Evolutionary conservation across 345 rosid genomes (phyloP), one percentile per base, ranked within the genome.

Genomic region (Brassica nigra): DNA sequence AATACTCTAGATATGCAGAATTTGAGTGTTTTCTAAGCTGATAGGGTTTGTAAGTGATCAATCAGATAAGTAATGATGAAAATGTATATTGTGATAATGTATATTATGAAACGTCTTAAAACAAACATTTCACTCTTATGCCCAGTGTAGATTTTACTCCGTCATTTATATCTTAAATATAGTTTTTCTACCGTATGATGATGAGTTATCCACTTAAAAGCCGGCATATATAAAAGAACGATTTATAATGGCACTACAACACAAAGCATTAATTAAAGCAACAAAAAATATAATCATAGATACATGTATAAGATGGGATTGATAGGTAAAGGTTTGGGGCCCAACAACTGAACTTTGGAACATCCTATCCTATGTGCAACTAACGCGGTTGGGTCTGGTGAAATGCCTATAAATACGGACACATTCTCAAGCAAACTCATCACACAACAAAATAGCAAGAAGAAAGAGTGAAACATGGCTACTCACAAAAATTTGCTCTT

Each of bases 341-440:
- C 77, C 68, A 79, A 47, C 39, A 34, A 44, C 55, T 73, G 78
- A 47, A 31, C 73, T 67, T n/a, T 59, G 6, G 6, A 63, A 73
- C 27, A 73, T 59, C 73, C 27, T 39, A 18, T 72, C 61, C 3
- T 64, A 44, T 73, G 69, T 59, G 78, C 58, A 61, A 73, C 64
- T 15, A 47, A 73, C 82, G 74, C 78, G 78, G 78, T 61, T 79
- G 65, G 63, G 28, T 67, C 65, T 67, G 64, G 62, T 67, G 74
- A 73, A 9, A 73, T 59, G 74, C 65, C 64, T 79, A 79, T 67
- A 79, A 73, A 79, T 79, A 79, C 34, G 14, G 20, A 33, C 64
- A 73, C 70, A 67, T 73, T 73, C 69, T 79, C 57, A 47, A 59
- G 68, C 42, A 66, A 72, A 61, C 70, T 31, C 69, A 59, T 73